These are phyloP conservation scores for Lachnellula hyalina DNA, from an alignment of 2,329 filamentous ascomycete genomes.

Conservation along the genomic window DNA sequence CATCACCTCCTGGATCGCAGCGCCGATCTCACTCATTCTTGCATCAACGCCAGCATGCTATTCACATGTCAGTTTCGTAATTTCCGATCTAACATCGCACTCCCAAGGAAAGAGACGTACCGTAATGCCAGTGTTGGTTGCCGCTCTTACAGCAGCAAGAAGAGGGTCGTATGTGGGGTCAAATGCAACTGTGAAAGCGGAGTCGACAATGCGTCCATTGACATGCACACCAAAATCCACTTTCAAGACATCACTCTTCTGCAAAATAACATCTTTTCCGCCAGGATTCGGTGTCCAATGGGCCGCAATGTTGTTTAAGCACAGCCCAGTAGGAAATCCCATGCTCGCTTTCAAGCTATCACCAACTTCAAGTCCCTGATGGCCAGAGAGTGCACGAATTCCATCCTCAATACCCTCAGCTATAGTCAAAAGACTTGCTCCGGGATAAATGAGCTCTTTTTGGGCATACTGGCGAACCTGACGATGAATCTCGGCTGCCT, in stretches of 20 bases:
- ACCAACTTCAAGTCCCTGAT: constrained; percentile 70
- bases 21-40: constrained; percentile 63
- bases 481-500: constrained; percentile 83
- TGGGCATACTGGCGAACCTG: constrained; percentile 82
- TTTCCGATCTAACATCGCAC: neutral
- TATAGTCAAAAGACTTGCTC: constrained; percentile 74
- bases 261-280: constrained; percentile 63
- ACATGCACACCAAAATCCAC: constrained; percentile 68
- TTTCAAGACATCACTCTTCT: constrained; percentile 66
- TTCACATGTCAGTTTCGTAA: neutral
- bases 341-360: constrained; percentile 75
- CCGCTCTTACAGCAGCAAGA: constrained; percentile 60
- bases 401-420: constrained; percentile 83
- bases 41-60: constrained; percentile 88
- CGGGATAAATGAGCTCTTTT: constrained; percentile 68
- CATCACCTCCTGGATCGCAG: constrained; percentile 56
- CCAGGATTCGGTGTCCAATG: constrained; percentile 86
- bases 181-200: constrained; percentile 64
- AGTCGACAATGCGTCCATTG: constrained; percentile 67
- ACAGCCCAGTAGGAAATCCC: constrained; percentile 81
- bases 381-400: constrained; percentile 70
- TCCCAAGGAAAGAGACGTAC: neutral
- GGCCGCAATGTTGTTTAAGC: constrained; percentile 78
- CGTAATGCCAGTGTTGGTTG: constrained; percentile 68
- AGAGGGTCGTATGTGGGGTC: constrained; percentile 65